Base-by-base conservation (phyloP, 2,329 filamentous ascomycete genomes). In the Monascus ruber region DNA sequence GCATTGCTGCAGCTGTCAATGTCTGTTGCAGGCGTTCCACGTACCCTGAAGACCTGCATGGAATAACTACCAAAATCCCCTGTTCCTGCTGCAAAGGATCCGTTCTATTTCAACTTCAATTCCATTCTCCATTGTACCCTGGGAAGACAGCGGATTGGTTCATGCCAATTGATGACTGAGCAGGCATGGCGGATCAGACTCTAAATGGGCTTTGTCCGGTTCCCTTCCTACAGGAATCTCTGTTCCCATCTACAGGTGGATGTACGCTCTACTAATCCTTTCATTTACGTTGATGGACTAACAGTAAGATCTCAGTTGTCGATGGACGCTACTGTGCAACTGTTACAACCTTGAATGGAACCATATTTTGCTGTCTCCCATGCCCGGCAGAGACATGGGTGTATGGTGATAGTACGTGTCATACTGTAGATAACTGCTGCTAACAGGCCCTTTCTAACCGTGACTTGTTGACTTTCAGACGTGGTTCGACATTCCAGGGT, bases 331-430 rank as follows among this genome's bases (percentile, higher is more conserved):
- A 80, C 47, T 85, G 73, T 59, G 65, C 75, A 34, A 49, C 58
- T 0, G 49, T 73, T 6, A 46, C 60, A 6, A 40, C 52, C 4
- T 48, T 74, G 24, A 56, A 66, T 5, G 60, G 64, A 7, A 69
- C 69, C 29, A 50, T 79, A 4, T 70, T 69, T 29, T 98, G 91
- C 61, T 98, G 91, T 60, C 63, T 98, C 41, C 91, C 91, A 44
- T 98, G 91, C 60, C 91, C 91, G 27, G 72, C 85, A 54, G 83
- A 83, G 7, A 77, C 89, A 41, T 96, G 83, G 81, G 63, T 75
- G 33, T 82, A 81, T 50, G 69, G 72, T 24, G 64, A 75, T 42
- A 65, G 74, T 78, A 57, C 42, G 50, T 50, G 10, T 24, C n/a
- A 4, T 11, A 4, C 27, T 24, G 27, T 34, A 33, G 29, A 1